Evolutionary conservation across 345 rosid species (phyloP).

Genomic region (Eucalyptus marginata): DNA sequence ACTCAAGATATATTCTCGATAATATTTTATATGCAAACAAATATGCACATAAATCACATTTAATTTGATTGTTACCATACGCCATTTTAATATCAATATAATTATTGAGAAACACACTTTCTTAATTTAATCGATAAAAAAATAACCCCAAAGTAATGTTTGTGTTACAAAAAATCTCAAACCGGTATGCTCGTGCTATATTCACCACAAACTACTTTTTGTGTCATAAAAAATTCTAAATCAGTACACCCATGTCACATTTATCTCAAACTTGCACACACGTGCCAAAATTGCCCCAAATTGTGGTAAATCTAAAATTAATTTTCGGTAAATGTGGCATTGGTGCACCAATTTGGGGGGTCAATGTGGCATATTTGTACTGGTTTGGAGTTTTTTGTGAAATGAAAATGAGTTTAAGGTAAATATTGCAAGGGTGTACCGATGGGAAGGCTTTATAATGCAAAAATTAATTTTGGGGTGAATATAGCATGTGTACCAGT

Average conservation of each 20-base stretch:
- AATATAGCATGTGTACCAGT: no score
- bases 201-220: no score
- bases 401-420: neutral
- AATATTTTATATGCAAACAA: neutral
- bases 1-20: neutral
- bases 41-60: neutral
- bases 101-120: neutral
- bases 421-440: neutral
- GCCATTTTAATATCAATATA: neutral
- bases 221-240: no score
- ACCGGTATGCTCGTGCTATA: no score
- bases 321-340: neutral
- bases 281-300: neutral
- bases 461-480: no score
- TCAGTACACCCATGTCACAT: neutral
- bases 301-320: neutral
- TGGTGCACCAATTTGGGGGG: neutral
- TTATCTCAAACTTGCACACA: neutral
- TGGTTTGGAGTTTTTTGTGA: neutral
- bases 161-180: neutral
- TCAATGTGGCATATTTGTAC: neutral
- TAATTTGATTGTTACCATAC: neutral
- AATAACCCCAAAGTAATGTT: neutral
- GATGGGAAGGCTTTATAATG: neutral
- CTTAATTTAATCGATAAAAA: neutral